phyloP scores from a whole-genome alignment of 306 rosid species.

The Trifolium fragiferum region DNA sequence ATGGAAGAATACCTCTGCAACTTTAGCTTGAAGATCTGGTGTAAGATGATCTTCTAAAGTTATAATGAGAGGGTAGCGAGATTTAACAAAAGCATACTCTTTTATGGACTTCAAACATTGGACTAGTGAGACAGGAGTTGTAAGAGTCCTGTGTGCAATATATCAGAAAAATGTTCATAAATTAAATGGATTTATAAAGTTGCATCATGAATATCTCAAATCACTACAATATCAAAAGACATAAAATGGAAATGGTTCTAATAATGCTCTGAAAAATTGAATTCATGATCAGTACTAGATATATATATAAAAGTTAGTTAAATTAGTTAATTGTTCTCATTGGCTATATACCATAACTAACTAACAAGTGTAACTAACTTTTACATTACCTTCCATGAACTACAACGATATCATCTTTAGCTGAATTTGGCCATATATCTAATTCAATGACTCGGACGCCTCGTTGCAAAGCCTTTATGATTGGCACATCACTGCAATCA shows the following conservation, averaged over 20 bases:
- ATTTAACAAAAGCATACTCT: slow-evolving; percentile 79
- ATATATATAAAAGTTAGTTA: no score
- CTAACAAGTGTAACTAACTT: no score
- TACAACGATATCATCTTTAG: slow-evolving; percentile 69
- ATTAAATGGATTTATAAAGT: slow-evolving; percentile 6
- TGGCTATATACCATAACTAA: no score
- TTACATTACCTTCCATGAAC: slow-evolving; percentile 84
- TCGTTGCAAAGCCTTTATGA: slow-evolving; percentile 67
- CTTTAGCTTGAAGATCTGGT: slow-evolving; percentile 78
- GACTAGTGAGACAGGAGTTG: slow-evolving; percentile 76
- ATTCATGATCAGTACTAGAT: not conserved
- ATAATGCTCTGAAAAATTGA: slow-evolving; percentile 2
- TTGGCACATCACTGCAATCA: slow-evolving; percentile 83
- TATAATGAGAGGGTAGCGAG: slow-evolving; percentile 82
- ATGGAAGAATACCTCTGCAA: slow-evolving; percentile 60
- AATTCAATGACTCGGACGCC: slow-evolving; percentile 89
- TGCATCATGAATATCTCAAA: slow-evolving; percentile 22
- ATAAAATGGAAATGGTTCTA: slow-evolving; percentile 12
- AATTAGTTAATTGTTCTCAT: no score
- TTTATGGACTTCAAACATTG: slow-evolving; percentile 86
- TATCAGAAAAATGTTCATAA: slow-evolving; percentile 32
- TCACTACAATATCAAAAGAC: not conserved
- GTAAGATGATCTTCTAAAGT: slow-evolving; percentile 95
- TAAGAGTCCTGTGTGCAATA: slow-evolving; percentile 68
- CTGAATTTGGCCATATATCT: slow-evolving; percentile 90